Evolutionary conservation across 163 green algal genomes (phyloP), one percentile per base, ranked within the genome.

Genomic region (Dunaliella salina): DNA sequence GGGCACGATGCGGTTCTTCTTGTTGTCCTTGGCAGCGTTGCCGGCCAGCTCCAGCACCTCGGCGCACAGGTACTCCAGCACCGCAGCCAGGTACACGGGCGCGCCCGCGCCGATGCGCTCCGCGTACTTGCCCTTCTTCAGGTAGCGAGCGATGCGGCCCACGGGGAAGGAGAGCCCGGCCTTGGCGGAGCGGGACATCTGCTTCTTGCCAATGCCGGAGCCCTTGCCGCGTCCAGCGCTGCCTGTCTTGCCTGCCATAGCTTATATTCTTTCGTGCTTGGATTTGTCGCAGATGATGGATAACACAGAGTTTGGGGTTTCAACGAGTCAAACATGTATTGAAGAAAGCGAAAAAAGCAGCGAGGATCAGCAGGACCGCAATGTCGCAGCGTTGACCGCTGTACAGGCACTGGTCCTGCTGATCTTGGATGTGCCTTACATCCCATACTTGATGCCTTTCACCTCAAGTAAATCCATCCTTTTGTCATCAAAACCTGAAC

Each of bases 101-200:
- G 93, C 94, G 93, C 63, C 63, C 22, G 63, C 63, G 63, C 63
- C 82, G 59, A 81, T 81, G 75, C 75, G 75, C 75, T 81, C 75
- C 1, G 96, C 96, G 92, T 97, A 98, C 90, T 97, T 97, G 88
- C 96, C 96, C 91, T 96, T 96, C 94, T 98, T 98, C 79, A 99
- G 92, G 92, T 98, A 99, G 72, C 96, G 93, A 25, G 95, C 96
- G 80, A 99, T 95, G 82, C 97, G 94, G 86, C 97, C 97, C 80
- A 99, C 97, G 45, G 97, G 97, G 92, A 99, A 99, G 93, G 99
- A 96, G 57, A 99, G 94, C 12, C 96, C 96, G 25, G 96, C 96
- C 93, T 98, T 98, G 75, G 94, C 88, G 82, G 92, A 97, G 69
- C 94, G 91, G 89, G 89, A 96, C 78, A 98, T 91, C 33, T 93